Percentiles rank a stretch among this genome's conserved stretches.
phyloP scores from a whole-genome alignment of 2,329 filamentous ascomycete genomes.

The Aspergillus fumigatiaffinis region DNA sequence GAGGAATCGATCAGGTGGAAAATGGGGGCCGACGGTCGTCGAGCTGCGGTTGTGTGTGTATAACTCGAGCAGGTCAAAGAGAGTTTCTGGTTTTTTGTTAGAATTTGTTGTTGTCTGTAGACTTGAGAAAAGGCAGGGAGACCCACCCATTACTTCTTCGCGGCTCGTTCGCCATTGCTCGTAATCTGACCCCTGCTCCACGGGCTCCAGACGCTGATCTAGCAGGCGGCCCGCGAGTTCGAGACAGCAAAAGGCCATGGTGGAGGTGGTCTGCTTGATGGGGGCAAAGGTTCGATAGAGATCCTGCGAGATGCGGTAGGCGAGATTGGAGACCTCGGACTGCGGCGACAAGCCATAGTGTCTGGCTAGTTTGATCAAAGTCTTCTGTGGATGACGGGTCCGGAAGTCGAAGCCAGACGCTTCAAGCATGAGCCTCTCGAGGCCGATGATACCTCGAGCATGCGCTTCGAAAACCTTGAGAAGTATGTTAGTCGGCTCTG shows the following conservation, averaged over 20 bases:
- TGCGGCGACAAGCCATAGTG: constrained; percentile 52
- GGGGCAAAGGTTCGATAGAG: constrained; percentile 91
- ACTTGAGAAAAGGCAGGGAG: constrained; percentile 38
- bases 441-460: constrained; percentile 76
- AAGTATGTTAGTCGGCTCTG: neutral
- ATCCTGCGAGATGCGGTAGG: constrained; percentile 81
- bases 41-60: constrained; percentile 78
- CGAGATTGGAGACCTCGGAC: constrained; percentile 57
- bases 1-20: constrained; percentile 75
- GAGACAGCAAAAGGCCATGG: constrained; percentile 75
- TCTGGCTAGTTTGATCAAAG: constrained; percentile 74
- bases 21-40: constrained; percentile 69
- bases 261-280: constrained; percentile 82
- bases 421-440: constrained; percentile 91
- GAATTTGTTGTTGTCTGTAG: constrained; percentile 23
- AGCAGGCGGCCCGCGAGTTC: constrained; percentile 73
- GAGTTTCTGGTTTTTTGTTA: constrained; percentile 57
- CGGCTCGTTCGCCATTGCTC: constrained; percentile 46
- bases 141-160: constrained; percentile 47
- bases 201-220: constrained; percentile 51
- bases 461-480: constrained; percentile 71
- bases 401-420: constrained; percentile 91
- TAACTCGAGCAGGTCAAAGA: constrained; percentile 85
- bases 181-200: constrained; percentile 47
- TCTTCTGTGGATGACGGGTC: constrained; percentile 79